Percentiles rank a stretch among this genome's conserved stretches.
phyloP scores from a whole-genome alignment of 2,329 filamentous ascomycete species.

The Xylariaceae sp. region DNA sequence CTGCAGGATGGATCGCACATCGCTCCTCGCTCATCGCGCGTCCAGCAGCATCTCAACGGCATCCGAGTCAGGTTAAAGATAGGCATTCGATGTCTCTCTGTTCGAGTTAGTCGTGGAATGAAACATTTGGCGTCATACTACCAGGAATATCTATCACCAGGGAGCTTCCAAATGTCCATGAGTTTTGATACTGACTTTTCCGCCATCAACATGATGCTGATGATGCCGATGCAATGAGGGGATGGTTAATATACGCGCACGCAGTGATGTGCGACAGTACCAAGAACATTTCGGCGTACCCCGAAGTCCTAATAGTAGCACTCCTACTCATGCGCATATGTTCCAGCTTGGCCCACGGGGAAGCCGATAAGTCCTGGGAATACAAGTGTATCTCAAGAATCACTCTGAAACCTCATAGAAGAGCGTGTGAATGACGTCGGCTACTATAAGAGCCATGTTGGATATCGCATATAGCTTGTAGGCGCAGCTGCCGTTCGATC shows the following conservation, averaged over 20 bases:
- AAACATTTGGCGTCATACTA: not conserved
- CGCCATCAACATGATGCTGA: not conserved
- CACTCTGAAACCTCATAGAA: not conserved
- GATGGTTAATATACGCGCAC: slow-evolving; percentile 1
- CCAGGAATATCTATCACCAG: not conserved
- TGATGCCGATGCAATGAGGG: not conserved
- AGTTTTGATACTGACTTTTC: not conserved
- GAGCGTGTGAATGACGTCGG: not conserved
- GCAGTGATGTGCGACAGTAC: slow-evolving; percentile 1
- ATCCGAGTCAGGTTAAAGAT: not conserved
- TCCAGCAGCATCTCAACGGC: not conserved
- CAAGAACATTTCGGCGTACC: slow-evolving; percentile 3
- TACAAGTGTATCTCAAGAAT: not conserved
- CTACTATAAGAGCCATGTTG: not conserved
- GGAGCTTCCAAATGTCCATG: not conserved
- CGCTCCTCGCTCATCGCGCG: not conserved
- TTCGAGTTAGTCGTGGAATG: not conserved
- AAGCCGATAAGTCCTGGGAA: not conserved
- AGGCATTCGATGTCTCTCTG: not conserved
- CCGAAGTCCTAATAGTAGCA: not conserved
- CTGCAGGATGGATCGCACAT: not conserved
- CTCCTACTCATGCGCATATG: not conserved
- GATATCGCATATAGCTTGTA: not conserved
- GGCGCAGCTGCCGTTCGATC: not conserved
- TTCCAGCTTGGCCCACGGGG: not conserved